A percentile compares a stretch with the other conserved stretches of the same genome.
Evolutionary conservation across 164 flowering plant genomes (phyloP).

Genomic region (Aristolochia contorta): DNA sequence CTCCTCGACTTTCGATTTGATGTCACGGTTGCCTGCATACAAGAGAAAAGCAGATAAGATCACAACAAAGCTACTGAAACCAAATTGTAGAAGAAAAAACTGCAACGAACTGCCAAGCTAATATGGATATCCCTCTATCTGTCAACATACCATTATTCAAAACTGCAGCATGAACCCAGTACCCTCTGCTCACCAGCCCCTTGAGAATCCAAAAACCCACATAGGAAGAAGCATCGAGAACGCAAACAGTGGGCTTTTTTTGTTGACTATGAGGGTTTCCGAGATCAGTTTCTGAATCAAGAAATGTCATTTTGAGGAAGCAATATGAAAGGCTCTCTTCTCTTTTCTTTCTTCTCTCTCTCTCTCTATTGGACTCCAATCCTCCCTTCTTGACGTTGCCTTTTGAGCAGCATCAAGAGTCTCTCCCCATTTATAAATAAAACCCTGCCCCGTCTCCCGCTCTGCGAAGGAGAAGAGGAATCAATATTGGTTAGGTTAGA

Average conservation of each 20-base stretch:
- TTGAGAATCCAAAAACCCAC: slow-evolving; percentile 52
- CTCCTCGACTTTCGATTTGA: slow-evolving; percentile 29
- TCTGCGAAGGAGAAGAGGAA: not conserved
- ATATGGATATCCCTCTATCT: not conserved
- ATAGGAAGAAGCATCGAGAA: slow-evolving; percentile 56
- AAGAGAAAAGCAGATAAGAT: not conserved
- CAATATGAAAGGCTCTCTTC: not conserved
- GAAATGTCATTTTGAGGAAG: slow-evolving; percentile 4
- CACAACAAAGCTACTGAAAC: not conserved
- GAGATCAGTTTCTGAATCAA: slow-evolving; percentile 5
- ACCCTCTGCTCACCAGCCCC: slow-evolving; percentile 41
- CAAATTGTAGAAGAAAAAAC: not conserved
- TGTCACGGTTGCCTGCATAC: slow-evolving; percentile 14
- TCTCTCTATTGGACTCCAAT: too few relatives aligned
- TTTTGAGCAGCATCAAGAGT: not conserved
- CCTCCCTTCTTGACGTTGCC: not conserved
- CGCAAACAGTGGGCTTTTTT: slow-evolving; percentile 30
- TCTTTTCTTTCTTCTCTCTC: not conserved
- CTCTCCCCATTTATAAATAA: not conserved
- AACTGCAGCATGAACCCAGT: slow-evolving; percentile 57
- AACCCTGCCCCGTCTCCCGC: not conserved
- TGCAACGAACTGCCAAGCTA: too few relatives aligned
- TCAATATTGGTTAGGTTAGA: slow-evolving; percentile 8
- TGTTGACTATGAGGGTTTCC: slow-evolving; percentile 8
- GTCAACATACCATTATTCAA: slow-evolving; percentile 25